Percentiles rank a stretch among this genome's conserved stretches.
Conservation (phyloP, 768 basidiomycete genomes). For the Paxillus ammoniavirescens region DNA sequence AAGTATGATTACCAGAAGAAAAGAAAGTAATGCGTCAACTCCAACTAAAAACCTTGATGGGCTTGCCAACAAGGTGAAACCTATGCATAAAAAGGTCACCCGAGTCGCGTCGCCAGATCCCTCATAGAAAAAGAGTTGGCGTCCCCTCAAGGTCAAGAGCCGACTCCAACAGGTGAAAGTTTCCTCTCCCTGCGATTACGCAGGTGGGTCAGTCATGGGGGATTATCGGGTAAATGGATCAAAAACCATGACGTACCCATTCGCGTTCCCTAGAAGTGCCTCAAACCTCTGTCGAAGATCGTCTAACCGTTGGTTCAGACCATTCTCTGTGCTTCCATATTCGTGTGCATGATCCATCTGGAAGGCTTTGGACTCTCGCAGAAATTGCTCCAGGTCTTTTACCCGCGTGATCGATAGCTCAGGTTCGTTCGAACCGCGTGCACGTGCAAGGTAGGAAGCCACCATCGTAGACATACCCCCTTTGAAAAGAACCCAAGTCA, state of each 20-base stretch:
- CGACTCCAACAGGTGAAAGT: constrained; percentile 13
- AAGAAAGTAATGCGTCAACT: no score
- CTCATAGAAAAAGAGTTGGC: no score
- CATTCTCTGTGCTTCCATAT: constrained; percentile 8
- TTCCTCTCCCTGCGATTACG: constrained; percentile 17
- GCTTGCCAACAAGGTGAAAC: no score
- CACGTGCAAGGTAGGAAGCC: constrained; percentile 70
- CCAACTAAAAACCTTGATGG: no score
- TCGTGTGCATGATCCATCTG: constrained; percentile 54
- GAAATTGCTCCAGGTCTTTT: constrained; percentile 64
- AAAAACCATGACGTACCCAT: constrained; percentile 16
- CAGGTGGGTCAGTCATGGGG: not conserved
- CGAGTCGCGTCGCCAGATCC: no score
- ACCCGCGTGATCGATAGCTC: constrained; percentile 55
- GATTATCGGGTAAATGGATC: not conserved
- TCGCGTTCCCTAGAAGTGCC: constrained; percentile 24
- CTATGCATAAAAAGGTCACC: no score
- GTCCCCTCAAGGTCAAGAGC: no score
- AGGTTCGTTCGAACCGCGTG: constrained; percentile 69
- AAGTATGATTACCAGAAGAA: no score
- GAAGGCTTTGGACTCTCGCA: constrained; percentile 61
- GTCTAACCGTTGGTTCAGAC: constrained; percentile 6
- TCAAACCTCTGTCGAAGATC: constrained; percentile 26
- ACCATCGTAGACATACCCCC: constrained; percentile 66
- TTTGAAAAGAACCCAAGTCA: constrained; percentile 13